A percentile compares a stretch with the other conserved stretches of the same genome.
phyloP scores from a whole-genome alignment of 23 red algal species.

The Agarophyton chilense region DNA sequence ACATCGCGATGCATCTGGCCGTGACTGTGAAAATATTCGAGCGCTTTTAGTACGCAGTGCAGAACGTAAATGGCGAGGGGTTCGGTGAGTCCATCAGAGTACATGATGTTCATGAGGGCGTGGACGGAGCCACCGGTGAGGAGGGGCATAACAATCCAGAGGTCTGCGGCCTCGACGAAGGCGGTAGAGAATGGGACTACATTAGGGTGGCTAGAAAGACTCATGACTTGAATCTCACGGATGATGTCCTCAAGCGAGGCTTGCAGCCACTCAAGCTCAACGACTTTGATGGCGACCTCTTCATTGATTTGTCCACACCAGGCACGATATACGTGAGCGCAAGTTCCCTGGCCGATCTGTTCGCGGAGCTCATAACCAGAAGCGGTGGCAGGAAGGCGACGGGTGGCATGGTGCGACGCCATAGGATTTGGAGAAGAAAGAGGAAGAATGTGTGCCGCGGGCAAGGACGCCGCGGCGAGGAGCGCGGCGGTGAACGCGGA shows the following conservation, averaged over 20 bases:
- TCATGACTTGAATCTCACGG: constrained; percentile 98
- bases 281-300: constrained; percentile 94
- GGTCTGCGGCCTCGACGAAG: constrained; percentile 81
- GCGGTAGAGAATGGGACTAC: constrained; percentile 95
- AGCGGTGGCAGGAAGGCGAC: constrained; percentile 64
- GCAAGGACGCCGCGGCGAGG: constrained; percentile 30
- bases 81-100: constrained; percentile 79
- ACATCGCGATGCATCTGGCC: constrained; percentile 97
- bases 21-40: constrained; percentile 92
- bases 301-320: constrained; percentile 88
- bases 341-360: constrained; percentile 90
- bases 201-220: constrained; percentile 91
- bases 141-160: constrained; percentile 99
- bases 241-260: constrained; percentile 90
- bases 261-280: constrained; percentile 92
- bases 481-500: constrained; percentile 26
- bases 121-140: constrained; percentile 91
- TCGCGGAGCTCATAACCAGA: constrained; percentile 87
- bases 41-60: constrained; percentile 76
- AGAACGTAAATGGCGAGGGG: constrained; percentile 81
- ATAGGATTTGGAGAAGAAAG: constrained; percentile 23
- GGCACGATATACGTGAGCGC: constrained; percentile 83
- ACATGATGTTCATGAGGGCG: constrained; percentile 71
- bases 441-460: constrained; percentile 18
- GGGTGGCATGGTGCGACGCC: constrained; percentile 25